A percentile compares a stretch with the other conserved stretches of the same genome.
These are phyloP conservation scores for Schizosaccharomyces lindneri DNA, from an alignment of 805 yeast genomes.

Conservation along the genomic window DNA sequence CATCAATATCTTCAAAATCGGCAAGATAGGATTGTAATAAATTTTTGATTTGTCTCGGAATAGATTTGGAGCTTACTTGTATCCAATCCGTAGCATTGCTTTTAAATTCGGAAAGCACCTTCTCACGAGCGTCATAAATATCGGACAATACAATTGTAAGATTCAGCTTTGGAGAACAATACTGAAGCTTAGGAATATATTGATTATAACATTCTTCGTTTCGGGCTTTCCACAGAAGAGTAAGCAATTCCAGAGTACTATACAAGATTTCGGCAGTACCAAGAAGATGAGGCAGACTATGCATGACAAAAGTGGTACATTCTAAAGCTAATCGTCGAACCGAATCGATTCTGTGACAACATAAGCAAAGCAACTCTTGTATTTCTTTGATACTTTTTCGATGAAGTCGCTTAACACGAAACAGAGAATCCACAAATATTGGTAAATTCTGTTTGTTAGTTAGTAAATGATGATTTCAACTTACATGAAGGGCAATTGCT, in stretches of 20 bases:
- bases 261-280: slow-evolving; percentile 52
- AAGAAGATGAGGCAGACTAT: slow-evolving; percentile 46
- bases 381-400: slow-evolving; percentile 35
- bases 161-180: slow-evolving; percentile 21
- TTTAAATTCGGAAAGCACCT: slow-evolving; percentile 36
- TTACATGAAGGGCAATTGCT: slow-evolving; percentile 24
- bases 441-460: slow-evolving; percentile 15
- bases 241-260: slow-evolving; percentile 57
- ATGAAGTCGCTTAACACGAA: slow-evolving; percentile 9
- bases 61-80: slow-evolving; percentile 25
- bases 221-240: slow-evolving; percentile 52
- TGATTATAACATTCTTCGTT: slow-evolving; percentile 63
- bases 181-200: slow-evolving; percentile 62
- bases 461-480: too few relatives aligned
- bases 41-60: slow-evolving; percentile 53
- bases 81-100: slow-evolving; percentile 46
- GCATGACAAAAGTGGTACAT: slow-evolving; percentile 45
- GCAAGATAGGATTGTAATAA: slow-evolving; percentile 57
- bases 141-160: slow-evolving; percentile 42
- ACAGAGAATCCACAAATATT: not conserved
- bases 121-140: slow-evolving; percentile 46
- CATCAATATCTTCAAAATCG: slow-evolving; percentile 15
- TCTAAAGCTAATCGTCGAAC: slow-evolving; percentile 60
- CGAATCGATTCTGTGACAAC: slow-evolving; percentile 55
- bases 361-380: slow-evolving; percentile 40